Conservation (phyloP, 2,329 filamentous ascomycete species). For the Diplodia mutila region DNA sequence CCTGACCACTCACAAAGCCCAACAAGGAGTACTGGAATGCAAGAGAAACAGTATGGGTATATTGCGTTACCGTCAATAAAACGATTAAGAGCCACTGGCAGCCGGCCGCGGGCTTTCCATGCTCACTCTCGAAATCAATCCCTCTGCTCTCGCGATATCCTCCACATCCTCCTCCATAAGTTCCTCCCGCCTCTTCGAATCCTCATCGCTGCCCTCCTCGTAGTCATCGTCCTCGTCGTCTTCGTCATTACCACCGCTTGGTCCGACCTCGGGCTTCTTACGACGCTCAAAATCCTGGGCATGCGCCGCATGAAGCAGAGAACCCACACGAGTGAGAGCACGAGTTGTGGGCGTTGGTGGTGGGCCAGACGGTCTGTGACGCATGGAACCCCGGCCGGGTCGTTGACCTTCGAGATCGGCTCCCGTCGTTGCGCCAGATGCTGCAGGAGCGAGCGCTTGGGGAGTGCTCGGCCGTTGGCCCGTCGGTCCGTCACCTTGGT, state of each 20-base stretch:
- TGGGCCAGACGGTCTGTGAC: conserved; percentile 28
- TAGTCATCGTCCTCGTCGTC: conserved; percentile 38
- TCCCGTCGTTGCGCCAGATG: conserved; percentile 9
- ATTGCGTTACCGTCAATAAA: not conserved
- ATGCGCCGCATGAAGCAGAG: conserved; percentile 81
- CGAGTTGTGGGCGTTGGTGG: conserved; percentile 41
- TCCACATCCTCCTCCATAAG: conserved; percentile 10
- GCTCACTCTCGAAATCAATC: conserved; percentile 14
- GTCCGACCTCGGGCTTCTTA: conserved; percentile 55
- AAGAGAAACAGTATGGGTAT: not conserved
- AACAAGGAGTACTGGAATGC: not conserved
- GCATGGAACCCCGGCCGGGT: conserved; percentile 28
- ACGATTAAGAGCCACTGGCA: not conserved
- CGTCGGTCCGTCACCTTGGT: not conserved
- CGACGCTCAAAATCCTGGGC: conserved; percentile 90
- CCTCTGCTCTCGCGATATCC: conserved; percentile 17
- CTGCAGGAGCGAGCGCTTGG: not conserved
- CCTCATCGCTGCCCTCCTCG: conserved; percentile 41
- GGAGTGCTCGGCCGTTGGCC: not conserved
- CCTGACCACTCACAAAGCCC: not conserved
- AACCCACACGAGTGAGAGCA: conserved; percentile 60
- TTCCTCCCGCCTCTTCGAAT: conserved; percentile 30
- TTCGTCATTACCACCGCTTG: conserved; percentile 29
- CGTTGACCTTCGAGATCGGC: conserved; percentile 26
- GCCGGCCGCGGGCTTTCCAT: conserved; percentile 1